These are phyloP conservation scores for Purpureocillium lavendulum DNA, from an alignment of 2,329 filamentous ascomycete genomes.

Conservation along the genomic window DNA sequence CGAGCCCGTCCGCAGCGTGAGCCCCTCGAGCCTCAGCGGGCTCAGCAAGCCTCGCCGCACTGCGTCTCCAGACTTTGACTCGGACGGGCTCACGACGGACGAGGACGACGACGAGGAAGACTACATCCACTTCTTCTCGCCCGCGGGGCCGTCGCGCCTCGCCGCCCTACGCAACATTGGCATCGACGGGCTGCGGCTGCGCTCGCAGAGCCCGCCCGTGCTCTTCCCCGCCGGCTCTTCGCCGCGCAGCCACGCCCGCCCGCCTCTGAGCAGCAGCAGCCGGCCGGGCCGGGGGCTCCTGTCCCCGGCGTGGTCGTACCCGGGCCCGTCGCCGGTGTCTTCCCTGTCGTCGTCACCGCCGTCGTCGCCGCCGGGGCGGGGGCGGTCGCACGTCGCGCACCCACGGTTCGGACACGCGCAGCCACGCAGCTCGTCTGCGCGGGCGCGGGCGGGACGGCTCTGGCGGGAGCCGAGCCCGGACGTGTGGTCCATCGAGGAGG, in stretches of 20 bases:
- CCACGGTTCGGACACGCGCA: conserved; percentile 18
- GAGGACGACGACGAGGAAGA: conserved; percentile 41
- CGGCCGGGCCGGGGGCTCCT: background rate
- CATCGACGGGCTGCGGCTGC: conserved; percentile 23
- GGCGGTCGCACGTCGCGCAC: conserved; percentile 1
- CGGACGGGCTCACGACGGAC: conserved; percentile 34
- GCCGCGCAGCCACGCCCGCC: conserved; percentile 3
- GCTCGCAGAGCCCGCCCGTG: conserved; percentile 22
- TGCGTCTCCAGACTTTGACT: conserved; percentile 26
- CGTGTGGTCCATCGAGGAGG: conserved; percentile 52
- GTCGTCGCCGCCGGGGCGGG: background rate
- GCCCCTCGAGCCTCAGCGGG: conserved; percentile 46
- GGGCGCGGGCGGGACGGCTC: conserved; percentile 30
- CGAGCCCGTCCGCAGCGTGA: conserved; percentile 44
- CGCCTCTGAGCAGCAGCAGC: conserved; percentile 1
- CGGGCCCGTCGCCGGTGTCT: conserved; percentile 1
- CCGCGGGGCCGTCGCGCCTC: conserved; percentile 25
- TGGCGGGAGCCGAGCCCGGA: conserved; percentile 53
- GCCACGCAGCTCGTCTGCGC: conserved; percentile 18
- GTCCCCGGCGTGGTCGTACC: conserved; percentile 12
- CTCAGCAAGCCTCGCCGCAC: conserved; percentile 33
- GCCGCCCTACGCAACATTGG: conserved; percentile 35
- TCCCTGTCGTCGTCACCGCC: background rate
- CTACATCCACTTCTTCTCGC: conserved; percentile 40
- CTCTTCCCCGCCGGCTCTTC: conserved; percentile 13